Base-by-base conservation (phyloP, 2,329 filamentous ascomycete species). In the Monilinia aucupariae region DNA sequence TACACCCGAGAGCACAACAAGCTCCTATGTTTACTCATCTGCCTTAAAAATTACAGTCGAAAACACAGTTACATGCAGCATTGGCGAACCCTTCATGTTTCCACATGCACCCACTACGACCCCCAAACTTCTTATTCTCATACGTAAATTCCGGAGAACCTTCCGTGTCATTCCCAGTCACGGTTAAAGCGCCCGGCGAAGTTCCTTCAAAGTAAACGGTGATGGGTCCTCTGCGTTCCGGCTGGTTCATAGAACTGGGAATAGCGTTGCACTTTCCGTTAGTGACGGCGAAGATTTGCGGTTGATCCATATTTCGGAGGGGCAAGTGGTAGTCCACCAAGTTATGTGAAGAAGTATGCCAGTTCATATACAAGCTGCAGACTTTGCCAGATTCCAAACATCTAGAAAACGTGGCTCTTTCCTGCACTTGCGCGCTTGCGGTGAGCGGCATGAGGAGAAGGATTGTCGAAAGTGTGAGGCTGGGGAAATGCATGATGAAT, bases 311-410 rank as follows among this genome's bases (percentile, higher is more conserved):
- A 2, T 45, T 17, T 4, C 4, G 1, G 5, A 32, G 27, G 20
- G 48, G 48, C 30, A 2, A 7, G 1, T 5, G 12, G 1, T n/a
- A 22, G 8, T 32, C 9, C 6, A 1, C 0, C 4, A 12, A 8
- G 0, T 12, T 0, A 4, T 27, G 27, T 4, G 51, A 25, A 4
- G 37, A n/a, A 3, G 20, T 10, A 7, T 56, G 17, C 53, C 53
- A 56, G 53, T 27, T 25, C 53, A 45, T 56, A 20, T 32, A 45
- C 4, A 56, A 32, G 3, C 7, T 22, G 39, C 53, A 56, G 12
- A 5, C n/a, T n/a, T 10, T 20, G 20, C 4, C 10, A n/a, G n/a
- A n/a, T n/a, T n/a, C n/a, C n/a, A n/a, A n/a, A n/a, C n/a, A n/a
- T n/a, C n/a, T n/a, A n/a, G n/a, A n/a, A n/a, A n/a, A n/a, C n/a